Percentiles rank a stretch among this genome's conserved stretches.
Conservation (phyloP, 257 asterid genomes). For the Plectranthus barbatus region DNA sequence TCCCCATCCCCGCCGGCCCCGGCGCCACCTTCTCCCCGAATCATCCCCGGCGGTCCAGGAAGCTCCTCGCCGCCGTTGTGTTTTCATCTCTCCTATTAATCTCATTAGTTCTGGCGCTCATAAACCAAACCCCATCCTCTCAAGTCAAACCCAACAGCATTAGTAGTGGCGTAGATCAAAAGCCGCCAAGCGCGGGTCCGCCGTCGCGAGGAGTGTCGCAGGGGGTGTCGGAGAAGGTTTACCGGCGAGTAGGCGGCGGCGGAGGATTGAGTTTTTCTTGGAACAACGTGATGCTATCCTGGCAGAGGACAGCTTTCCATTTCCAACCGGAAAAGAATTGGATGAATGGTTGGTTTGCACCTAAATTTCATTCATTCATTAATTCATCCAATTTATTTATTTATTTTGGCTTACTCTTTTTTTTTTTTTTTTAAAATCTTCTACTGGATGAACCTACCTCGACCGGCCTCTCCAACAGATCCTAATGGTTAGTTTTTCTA, state of each 20-base stretch:
- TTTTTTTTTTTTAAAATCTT: not conserved
- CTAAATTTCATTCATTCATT: not conserved
- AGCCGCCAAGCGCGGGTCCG: slow-evolving; percentile 1
- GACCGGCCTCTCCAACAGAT: slow-evolving; percentile 38
- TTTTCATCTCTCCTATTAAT: slow-evolving; percentile 31
- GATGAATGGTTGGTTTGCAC: slow-evolving; percentile 52
- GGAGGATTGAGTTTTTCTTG: slow-evolving; percentile 30
- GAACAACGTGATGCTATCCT: slow-evolving; percentile 59
- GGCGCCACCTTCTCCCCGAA: not conserved
- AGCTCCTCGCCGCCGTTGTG: slow-evolving; percentile 28
- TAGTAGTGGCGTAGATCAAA: not conserved
- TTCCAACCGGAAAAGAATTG: slow-evolving; percentile 74
- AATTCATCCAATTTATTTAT: no score
- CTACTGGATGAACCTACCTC: not conserved
- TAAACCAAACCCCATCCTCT: slow-evolving; percentile 10
- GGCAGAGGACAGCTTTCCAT: slow-evolving; percentile 71
- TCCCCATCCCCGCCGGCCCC: slow-evolving; percentile 22
- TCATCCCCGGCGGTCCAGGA: slow-evolving; percentile 15
- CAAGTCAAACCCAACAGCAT: slow-evolving; percentile 7
- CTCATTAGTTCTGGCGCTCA: slow-evolving; percentile 9
- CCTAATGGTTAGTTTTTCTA: slow-evolving; percentile 54
- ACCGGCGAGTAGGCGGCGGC: slow-evolving; percentile 25
- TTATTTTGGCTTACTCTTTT: no score
- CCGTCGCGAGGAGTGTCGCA: slow-evolving; percentile 54
- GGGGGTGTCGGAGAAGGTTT: slow-evolving; percentile 81